phyloP scores from a whole-genome alignment of 2,329 filamentous ascomycete genomes.

The Colletotrichum sansevieriae region DNA sequence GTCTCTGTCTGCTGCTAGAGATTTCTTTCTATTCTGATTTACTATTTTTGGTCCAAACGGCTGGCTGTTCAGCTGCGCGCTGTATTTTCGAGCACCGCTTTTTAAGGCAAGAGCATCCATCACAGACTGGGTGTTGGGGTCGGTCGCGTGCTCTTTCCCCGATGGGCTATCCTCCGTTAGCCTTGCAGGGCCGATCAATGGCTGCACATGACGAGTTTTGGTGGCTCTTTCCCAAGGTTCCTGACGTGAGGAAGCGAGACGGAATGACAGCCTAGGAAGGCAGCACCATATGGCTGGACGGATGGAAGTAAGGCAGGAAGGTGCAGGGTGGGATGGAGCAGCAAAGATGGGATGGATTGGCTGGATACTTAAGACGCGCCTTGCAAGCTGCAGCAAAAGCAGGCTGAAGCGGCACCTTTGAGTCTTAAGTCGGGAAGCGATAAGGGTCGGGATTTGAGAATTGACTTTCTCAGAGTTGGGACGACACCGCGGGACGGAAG shows the following conservation, averaged over 20 bases:
- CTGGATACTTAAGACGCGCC: conserved; percentile 18
- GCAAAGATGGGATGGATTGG: conserved; percentile 27
- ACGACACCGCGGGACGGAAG: conserved; percentile 10
- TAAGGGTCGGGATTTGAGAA: conserved; percentile 27
- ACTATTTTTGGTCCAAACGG: too few species aligned
- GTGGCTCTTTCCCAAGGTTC: not conserved
- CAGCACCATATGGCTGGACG: conserved; percentile 2
- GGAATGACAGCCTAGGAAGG: not conserved
- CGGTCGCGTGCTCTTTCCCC: not conserved
- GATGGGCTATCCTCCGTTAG: conserved; percentile 6
- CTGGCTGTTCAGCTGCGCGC: too few species aligned
- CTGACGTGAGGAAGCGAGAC: not conserved
- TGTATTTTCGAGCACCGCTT: too few species aligned
- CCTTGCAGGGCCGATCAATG: conserved; percentile 9
- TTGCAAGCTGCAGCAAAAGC: not conserved
- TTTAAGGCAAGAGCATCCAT: too few species aligned
- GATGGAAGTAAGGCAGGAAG: conserved; percentile 4
- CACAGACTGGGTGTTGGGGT: too few species aligned
- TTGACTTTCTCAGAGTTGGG: conserved; percentile 4
- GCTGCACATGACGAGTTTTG: conserved; percentile 22
- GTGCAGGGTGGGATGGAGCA: conserved; percentile 34
- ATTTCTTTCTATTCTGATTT: not conserved
- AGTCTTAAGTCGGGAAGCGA: conserved; percentile 26
- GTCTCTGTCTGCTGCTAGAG: conserved; percentile 5
- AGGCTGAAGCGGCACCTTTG: not conserved